Evolutionary conservation across 2,329 filamentous ascomycete species (phyloP), one percentile per base, ranked within the genome.

Genomic region (Atkinsonella hypoxylon): DNA sequence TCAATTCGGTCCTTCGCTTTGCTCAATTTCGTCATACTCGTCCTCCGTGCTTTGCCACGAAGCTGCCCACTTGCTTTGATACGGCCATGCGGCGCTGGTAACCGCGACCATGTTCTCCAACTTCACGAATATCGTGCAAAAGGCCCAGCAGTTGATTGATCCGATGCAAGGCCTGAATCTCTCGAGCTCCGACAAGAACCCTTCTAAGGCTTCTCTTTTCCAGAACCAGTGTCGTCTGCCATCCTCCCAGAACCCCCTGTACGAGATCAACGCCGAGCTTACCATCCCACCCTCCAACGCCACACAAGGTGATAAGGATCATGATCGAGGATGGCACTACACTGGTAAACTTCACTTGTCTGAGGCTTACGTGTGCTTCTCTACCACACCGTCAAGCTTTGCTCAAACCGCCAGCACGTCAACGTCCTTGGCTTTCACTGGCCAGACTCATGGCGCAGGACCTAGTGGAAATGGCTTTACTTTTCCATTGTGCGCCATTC

Each of bases 401-500:
- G 68, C 87, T 41, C 83, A 82, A 55, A 83, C 85, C 0, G 85
- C 91, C 15, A 95, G 83, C 65, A 81, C 85, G 18, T 83, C 81
- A 55, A 83, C 85, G 0, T 90, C 89, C 18, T 88, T 85, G 45
- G 81, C 82, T 52, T 97, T 94, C 69, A 94, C 89, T 4, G 93
- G 90, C 15, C 88, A 95, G 66, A 96, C 91, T 30, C 86, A 95
- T 63, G 89, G 93, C 53, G 88, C 87, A 20, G 93, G 93, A 0
- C 91, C 93, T 3, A 87, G 88, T 50, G 91, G 90, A 39, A 96
- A 96, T 73, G 93, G 93, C 53, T 97, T 98, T 67, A 96, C 88
- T 2, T 81, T 97, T 50, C 93, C 93, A 4, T 77, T 98, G 20
- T 96, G 87, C 66, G 87, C 89, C 48, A 91, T 98, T 59, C 79